Base-by-base conservation (phyloP, 2,329 filamentous ascomycete genomes). In the Fusarium hostae region DNA sequence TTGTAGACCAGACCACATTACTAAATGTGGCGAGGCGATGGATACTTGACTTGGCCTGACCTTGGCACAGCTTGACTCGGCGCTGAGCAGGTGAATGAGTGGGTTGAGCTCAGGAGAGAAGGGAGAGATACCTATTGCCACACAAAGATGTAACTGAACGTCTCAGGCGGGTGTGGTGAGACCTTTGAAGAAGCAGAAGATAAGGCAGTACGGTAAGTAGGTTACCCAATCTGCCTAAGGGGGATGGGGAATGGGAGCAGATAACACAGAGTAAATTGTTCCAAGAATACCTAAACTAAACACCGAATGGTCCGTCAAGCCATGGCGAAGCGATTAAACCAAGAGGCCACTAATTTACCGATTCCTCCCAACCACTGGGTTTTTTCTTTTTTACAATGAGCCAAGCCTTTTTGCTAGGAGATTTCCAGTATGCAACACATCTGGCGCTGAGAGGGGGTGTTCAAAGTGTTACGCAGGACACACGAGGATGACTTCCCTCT, bases 401-500 rank as follows among this genome's bases (percentile, higher is more conserved):
- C 66, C 66, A 69, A 68, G 64, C 56, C 62, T 56, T 57, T 57
- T 58, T 16, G 24, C 48, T n/a, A 35, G n/a, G 48, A 71, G 30
- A 50, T 47, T 45, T 68, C 32, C 16, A 40, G 24, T 37, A 52
- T 37, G 30, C 44, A 37, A 20, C 44, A 35, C 61, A 35, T 48
- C 37, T 48, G 44, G 35, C 13, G 50, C 50, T 59, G 56, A 58
- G 58, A 37, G 22, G 30, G 30, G 5, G 16, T 26, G 6, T 37
- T 51, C 22, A 35, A 50, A 44, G 6, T 28, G 34, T 37, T 18
- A 52, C 50, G 35, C 44, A 18, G 64, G 35, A 50, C 32, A 55
- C 73, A 72, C 68, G 63, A 61, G 68, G 54, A 32, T 58, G 68
- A 61, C 72, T 71, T 66, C 63, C 71, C 63, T 52, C 37, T 52